Base-by-base conservation (phyloP, 129 eudicot genomes). In the Dittrichia graveolens region DNA sequence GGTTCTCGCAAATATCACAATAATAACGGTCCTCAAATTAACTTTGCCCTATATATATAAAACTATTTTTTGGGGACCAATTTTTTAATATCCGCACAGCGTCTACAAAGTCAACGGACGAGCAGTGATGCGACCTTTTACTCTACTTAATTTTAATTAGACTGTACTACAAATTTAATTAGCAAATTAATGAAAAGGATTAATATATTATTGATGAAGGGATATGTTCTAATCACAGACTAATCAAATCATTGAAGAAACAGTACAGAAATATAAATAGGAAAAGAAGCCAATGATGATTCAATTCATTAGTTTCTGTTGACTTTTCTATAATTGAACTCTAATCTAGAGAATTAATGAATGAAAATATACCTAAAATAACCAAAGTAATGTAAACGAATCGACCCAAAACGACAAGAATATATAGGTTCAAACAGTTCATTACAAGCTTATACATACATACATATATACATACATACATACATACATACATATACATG, bases 211-310 rank as follows among this genome's bases (percentile, higher is more conserved):
- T 61, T 53, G 67, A 78, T 63, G 19, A 71, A 42, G 72, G 82
- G 15, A 78, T 78, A 78, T 78, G 73, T 78, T 78, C 82, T 68
- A 13, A 52, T 68, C 61, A 41, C 15, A 67, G 54, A 40, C 63
- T 78, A 44, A 71, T 68, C 63, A 69, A 69, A 65, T 66, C 67
- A 66, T 55, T 75, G 80, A 67, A 67, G 66, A 54, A 75, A 10
- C 35, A 68, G 35, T 68, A 37, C 14, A 52, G 8, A 49, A 60
- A 44, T 24, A 24, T 24, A 24, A 45, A 43, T 4, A 31, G 35
- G 42, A 70, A 31, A 75, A 59, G 37, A 71, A 70, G 73, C 58
- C 73, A 67, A 16, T 76, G 44, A 65, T 66, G 58, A 61, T 54
- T n/a, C n/a, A n/a, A n/a, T n/a, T n/a, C n/a, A n/a, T n/a, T 60